Base-by-base conservation (phyloP, 208 protist genomes). In the Novymonas esmeraldas region DNA sequence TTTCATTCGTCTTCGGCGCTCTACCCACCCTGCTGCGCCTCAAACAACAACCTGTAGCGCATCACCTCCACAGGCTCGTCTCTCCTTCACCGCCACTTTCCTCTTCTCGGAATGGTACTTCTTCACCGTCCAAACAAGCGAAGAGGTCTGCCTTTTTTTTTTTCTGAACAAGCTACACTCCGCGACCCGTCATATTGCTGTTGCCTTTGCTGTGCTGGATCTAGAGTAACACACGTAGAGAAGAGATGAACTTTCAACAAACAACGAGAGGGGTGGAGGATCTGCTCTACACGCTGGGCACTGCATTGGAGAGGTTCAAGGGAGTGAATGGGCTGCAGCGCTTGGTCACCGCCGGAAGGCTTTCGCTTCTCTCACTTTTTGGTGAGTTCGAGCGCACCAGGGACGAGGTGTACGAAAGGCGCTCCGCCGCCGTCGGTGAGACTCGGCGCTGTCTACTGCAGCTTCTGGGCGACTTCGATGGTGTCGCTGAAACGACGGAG, bases 351-450 rank as follows among this genome's bases (percentile, higher is more conserved):
- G 69, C 79, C 2, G 79, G 78, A 2, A 83, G 81, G 48, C 71
- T 91, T 9, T 89, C 85, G 1, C 29, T 85, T 14, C 70, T 87
- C 2, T 84, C 77, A 6, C 76, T 83, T 54, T 64, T 93, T 14
- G 82, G 82, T 0, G 78, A 82, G 26, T 90, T 90, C 65, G 78
- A 88, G 52, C 61, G 80, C 60, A 89, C 79, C 5, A 58, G 59
- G 26, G 81, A 91, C 50, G 80, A 78, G 16, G 41, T 84, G 2
- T 90, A 84, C 33, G 74, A 85, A 65, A 49, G 59, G n/a, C 50
- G 83, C 9, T 68, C 75, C 10, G 14, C 72, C 29, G 70, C 72
- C 16, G 64, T 89, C 16, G 68, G 59, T n/a, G 52, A 74, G 18
- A 89, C 78, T 31, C 70, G 78, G 2, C 57, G 72, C 26, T 78